Evolutionary conservation across 225 moss, liverwort and hornwort genomes (phyloP).

Genomic region (Bryoerythrophyllum caledonicum): DNA sequence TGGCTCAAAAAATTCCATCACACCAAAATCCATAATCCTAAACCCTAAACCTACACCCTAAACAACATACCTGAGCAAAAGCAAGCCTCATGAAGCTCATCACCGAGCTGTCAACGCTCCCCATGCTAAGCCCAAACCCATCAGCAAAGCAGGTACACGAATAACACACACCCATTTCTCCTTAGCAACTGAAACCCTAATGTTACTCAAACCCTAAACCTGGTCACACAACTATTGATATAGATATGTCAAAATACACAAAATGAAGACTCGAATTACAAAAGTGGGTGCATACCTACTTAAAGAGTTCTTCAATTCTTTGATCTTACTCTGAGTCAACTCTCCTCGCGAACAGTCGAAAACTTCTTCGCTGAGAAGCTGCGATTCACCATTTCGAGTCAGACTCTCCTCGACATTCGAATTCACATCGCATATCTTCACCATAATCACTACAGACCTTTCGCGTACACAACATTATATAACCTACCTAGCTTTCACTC

Average conservation of each 20-base stretch:
- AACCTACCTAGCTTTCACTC: neutral
- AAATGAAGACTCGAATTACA: neutral
- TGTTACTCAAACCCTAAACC: too few species aligned
- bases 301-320: conserved; percentile 81
- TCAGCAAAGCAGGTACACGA: neutral
- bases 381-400: conserved; percentile 15
- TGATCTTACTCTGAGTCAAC: conserved; percentile 86
- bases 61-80: conserved; percentile 43
- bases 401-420: neutral
- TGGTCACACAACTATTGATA: too few species aligned
- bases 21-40: too few species aligned
- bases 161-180: neutral
- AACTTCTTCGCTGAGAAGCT: conserved; percentile 91
- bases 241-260: too few species aligned
- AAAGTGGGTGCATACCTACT: conserved; percentile 49
- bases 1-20: too few species aligned
- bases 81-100: conserved; percentile 53
- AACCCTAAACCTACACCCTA: too few species aligned
- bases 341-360: conserved; percentile 91
- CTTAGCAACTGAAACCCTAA: too few species aligned
- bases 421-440: too few species aligned
- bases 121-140: conserved; percentile 18
- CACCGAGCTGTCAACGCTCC: conserved; percentile 20
- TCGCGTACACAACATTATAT: neutral
- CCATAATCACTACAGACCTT: neutral